These are phyloP conservation scores for Lactifluus rugatus DNA, from an alignment of 768 basidiomycete species.

Conservation along the genomic window DNA sequence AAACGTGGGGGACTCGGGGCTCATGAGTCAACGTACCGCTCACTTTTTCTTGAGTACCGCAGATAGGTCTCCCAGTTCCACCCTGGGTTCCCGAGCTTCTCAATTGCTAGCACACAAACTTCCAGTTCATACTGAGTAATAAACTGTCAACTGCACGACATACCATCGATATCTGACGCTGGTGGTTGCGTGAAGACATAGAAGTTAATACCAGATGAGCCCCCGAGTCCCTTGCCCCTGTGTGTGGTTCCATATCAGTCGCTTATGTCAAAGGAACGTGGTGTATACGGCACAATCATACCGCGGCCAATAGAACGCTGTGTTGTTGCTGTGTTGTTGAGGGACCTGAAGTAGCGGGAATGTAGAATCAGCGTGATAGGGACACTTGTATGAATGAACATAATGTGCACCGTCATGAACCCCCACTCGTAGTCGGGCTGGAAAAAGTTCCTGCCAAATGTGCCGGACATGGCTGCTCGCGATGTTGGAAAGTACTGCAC, in stretches of 20 bases:
- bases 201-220: slow-evolving; percentile 18
- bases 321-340: slow-evolving; percentile 15
- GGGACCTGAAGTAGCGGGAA: slow-evolving; percentile 6
- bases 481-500: background rate
- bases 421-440: slow-evolving; percentile 19
- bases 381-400: background rate
- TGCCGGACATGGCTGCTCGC: slow-evolving; percentile 5
- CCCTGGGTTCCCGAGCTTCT: slow-evolving; percentile 24
- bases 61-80: slow-evolving; percentile 24
- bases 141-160: background rate
- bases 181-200: slow-evolving; percentile 19
- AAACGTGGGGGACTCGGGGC: background rate
- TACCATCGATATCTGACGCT: slow-evolving; percentile 19
- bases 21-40: background rate
- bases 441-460: slow-evolving; percentile 14
- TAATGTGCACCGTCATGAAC: slow-evolving; percentile 14
- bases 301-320: slow-evolving; percentile 13
- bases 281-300: background rate
- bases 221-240: slow-evolving; percentile 20
- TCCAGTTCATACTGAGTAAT: background rate
- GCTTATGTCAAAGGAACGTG: background rate
- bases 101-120: slow-evolving; percentile 8
- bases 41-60: slow-evolving; percentile 20
- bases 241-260: background rate
- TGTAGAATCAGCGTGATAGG: too few relatives aligned